Evolutionary conservation across 495 filamentous ascomycete species (phyloP).

Genomic region (Mytilinidion resinicola): DNA sequence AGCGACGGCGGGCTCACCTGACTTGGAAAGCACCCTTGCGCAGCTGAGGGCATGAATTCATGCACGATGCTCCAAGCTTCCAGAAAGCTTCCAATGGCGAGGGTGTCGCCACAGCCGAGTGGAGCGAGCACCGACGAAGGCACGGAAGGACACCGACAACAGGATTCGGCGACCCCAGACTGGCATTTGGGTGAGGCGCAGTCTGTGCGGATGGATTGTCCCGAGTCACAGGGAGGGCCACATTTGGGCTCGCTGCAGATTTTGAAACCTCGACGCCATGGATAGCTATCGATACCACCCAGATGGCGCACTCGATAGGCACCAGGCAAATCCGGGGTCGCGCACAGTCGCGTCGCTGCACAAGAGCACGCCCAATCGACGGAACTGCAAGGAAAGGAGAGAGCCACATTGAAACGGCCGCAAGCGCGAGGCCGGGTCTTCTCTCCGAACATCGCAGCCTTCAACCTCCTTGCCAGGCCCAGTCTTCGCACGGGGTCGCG

Average conservation of each 20-base stretch:
- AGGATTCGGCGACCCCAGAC: not conserved
- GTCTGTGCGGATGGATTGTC: not conserved
- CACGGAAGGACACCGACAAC: constrained; percentile 2
- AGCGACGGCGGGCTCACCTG: no score
- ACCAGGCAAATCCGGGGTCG: constrained; percentile 25
- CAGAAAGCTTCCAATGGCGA: constrained; percentile 4
- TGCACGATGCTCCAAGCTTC: constrained; percentile 17
- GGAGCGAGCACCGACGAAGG: no score
- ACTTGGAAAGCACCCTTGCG: constrained; percentile 7
- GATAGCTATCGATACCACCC: constrained; percentile 30
- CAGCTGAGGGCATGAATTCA: constrained; percentile 21
- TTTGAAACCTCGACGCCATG: constrained; percentile 20
- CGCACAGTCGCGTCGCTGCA: constrained; percentile 11
- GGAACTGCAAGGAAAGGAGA: constrained; percentile 5
- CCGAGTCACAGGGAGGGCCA: constrained; percentile 18
- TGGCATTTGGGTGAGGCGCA: constrained; percentile 19
- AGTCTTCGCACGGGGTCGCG: not conserved
- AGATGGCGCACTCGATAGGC: constrained; percentile 20
- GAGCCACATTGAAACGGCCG: constrained; percentile 19
- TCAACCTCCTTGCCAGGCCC: no score
- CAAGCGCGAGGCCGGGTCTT: not conserved
- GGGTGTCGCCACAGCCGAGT: constrained; percentile 22
- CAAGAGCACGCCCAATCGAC: constrained; percentile 11
- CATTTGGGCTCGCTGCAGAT: constrained; percentile 14
- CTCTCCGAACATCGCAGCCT: no score